Evolutionary conservation across 2,329 filamentous ascomycete species (phyloP), one percentile per base, ranked within the genome.

Genomic region (Fusarium sp.): DNA sequence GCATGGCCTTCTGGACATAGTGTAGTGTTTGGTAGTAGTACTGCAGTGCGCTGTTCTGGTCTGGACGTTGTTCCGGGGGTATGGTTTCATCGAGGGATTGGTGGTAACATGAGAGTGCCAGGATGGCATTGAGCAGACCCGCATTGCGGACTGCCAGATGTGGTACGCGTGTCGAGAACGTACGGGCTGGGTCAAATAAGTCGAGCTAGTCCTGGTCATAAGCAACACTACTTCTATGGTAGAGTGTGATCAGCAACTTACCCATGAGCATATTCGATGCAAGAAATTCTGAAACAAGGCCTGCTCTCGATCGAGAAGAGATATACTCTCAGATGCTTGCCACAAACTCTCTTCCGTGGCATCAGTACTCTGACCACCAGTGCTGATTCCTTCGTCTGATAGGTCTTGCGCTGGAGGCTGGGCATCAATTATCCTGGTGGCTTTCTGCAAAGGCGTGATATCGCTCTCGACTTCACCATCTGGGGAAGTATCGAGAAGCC

Each of bases 11-110:
- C 50, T 88, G 87, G 0, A 90, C 79, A 63, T 90, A 91, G 50
- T 88, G 85, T 0, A 91, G 78, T 0, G 88, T 89, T 71, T 90
- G 87, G 69, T 88, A 87, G 72, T 91, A 91, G 62, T 89, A 90
- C 8, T 77, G 78, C 40, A 83, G 68, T 3, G 76, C 76, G 9
- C 75, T 77, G 8, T 64, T 69, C 2, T 73, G 62, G 3, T 57
- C 62, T 0, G 61, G 65, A 3, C 65, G 44, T 2, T 60, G 50
- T 2, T 54, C 28, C 2, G 31, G 5, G 5, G 31, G 19, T 1
- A 55, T 45, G 2, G 39, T 57, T 40, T 51, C 46, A 11, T 71
- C 57, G 2, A 67, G 55, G 3, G 69, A 71, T 40, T 59, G 69
- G 3, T 71, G 65, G 3, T 67, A 67, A 24, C 49, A 83, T 10